Conservation (phyloP, 148 eudicot species). For the Talinum fruticosum region DNA sequence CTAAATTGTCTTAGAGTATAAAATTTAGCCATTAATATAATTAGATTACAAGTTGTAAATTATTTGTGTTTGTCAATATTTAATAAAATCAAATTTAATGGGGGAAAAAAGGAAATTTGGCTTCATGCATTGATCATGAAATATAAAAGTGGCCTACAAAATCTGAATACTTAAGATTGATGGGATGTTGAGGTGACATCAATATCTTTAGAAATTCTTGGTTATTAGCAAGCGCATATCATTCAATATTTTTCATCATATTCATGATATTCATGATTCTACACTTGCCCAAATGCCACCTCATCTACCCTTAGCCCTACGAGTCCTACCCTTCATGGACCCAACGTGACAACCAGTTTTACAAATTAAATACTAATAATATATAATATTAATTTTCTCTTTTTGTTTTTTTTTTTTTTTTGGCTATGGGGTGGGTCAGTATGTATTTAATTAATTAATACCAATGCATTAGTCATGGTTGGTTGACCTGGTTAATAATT, state of each 20-base stretch:
- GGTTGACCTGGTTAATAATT: neutral
- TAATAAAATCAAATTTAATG: too few species aligned
- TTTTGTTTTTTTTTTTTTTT: too few species aligned
- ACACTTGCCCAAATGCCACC: neutral
- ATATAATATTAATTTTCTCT: neutral
- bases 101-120: too few species aligned
- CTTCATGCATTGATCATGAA: neutral
- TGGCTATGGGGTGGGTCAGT: too few species aligned
- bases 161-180: neutral
- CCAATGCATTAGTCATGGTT: too few species aligned
- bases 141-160: neutral
- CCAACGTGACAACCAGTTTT: neutral
- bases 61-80: too few species aligned
- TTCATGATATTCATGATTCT: neutral
- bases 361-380: too few species aligned
- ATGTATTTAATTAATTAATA: too few species aligned
- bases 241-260: neutral
- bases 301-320: neutral
- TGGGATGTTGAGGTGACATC: neutral
- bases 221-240: neutral
- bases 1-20: too few species aligned
- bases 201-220: slow-evolving; percentile 2
- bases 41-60: too few species aligned
- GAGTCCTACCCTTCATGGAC: neutral
- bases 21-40: too few species aligned